Percentiles rank a stretch among this genome's conserved stretches.
phyloP scores from a whole-genome alignment of 306 rosid species.

The Abrus precatorius region DNA sequence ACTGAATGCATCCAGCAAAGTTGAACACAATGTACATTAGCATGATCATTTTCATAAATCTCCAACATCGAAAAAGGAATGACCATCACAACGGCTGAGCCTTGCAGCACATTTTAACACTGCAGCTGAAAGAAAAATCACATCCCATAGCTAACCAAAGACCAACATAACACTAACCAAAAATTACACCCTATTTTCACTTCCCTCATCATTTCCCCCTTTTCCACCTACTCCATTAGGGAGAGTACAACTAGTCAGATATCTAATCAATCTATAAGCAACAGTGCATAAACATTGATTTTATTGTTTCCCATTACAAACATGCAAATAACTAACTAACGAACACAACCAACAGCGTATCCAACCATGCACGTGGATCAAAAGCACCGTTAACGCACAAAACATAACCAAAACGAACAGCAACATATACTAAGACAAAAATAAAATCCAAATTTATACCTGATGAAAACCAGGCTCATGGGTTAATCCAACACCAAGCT shows the following conservation, averaged over 20 bases:
- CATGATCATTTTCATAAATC: background rate
- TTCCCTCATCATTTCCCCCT: background rate
- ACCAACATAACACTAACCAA: background rate
- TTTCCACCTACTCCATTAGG: slow-evolving; percentile 3
- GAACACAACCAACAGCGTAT: background rate
- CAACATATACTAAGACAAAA: background rate
- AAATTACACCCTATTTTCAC: background rate
- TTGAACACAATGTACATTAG: background rate
- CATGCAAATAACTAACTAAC: background rate
- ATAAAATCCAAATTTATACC: slow-evolving; percentile 50
- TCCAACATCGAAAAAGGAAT: background rate
- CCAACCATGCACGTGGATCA: slow-evolving; percentile 14
- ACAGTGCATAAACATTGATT: background rate
- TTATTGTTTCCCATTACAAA: background rate
- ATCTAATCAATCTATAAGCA: background rate
- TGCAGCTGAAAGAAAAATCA: background rate
- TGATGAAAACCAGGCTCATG: slow-evolving; percentile 98
- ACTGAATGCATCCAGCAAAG: background rate
- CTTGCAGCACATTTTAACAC: background rate
- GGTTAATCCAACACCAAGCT: slow-evolving; percentile 84
- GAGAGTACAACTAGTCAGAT: slow-evolving; percentile 1
- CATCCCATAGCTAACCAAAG: slow-evolving; percentile 19
- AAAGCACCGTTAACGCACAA: background rate
- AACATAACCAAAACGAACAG: background rate
- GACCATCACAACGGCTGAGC: background rate